Percentiles rank a stretch among this genome's conserved stretches.
Conservation (phyloP, 2,329 filamentous ascomycete genomes). For the Tricladium varicosporioides region DNA sequence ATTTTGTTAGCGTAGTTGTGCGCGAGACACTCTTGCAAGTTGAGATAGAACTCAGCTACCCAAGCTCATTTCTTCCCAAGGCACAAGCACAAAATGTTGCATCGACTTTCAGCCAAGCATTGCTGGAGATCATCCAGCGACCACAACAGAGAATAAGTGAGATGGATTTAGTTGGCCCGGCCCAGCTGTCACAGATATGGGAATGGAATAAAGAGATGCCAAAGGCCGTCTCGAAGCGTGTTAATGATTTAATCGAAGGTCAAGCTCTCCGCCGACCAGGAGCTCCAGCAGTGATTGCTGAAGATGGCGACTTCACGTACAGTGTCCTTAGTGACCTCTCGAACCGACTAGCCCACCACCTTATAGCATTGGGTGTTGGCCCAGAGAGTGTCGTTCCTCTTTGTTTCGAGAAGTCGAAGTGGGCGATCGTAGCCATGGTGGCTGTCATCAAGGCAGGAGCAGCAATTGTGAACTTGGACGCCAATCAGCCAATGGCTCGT, state of each 20-base stretch:
- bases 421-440: neutral
- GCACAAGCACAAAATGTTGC: slow-evolving; percentile 1
- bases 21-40: slow-evolving; percentile 8
- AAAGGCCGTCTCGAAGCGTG: neutral
- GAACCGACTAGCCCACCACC: neutral
- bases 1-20: neutral
- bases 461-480: neutral
- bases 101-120: neutral
- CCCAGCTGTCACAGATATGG: neutral
- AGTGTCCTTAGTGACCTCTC: neutral
- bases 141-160: neutral
- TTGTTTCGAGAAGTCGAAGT: slow-evolving; percentile 2
- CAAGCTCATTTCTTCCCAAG: neutral
- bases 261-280: neutral
- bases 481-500: neutral
- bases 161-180: neutral
- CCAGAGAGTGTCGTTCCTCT: neutral
- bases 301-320: neutral
- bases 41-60: slow-evolving; percentile 38
- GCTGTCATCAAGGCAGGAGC: neutral
- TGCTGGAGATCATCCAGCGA: neutral
- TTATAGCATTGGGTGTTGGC: neutral
- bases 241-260: neutral
- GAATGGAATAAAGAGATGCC: neutral
- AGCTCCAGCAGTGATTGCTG: neutral